A percentile compares a stretch with the other conserved stretches of the same genome.
Evolutionary conservation across 768 basidiomycete species (phyloP).

Genomic region (Kondoa malvinella): DNA sequence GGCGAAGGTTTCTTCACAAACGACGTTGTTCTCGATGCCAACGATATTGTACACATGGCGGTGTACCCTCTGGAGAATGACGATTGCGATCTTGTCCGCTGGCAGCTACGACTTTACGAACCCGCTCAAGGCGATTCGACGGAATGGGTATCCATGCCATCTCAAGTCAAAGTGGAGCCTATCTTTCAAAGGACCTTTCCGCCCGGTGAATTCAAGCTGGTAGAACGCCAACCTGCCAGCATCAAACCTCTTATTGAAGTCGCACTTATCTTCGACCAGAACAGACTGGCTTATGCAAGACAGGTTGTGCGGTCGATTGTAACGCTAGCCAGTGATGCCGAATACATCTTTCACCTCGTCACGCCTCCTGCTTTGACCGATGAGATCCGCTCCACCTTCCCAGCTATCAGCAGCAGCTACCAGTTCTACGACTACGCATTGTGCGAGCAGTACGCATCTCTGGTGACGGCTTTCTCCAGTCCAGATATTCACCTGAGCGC

Average conservation of each 20-base stretch:
- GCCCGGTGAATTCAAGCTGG: neutral
- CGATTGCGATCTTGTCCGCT: conserved; percentile 21
- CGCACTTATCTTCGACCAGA: conserved; percentile 23
- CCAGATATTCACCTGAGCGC: conserved; percentile 20
- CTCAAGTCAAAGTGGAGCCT: neutral
- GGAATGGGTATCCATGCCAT: neutral
- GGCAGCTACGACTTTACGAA: neutral
- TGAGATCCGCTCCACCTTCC: conserved; percentile 14
- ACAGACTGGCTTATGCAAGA: conserved; percentile 19
- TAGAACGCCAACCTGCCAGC: neutral
- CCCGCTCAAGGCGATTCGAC: neutral
- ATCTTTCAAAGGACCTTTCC: neutral
- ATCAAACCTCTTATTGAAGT: conserved; percentile 12
- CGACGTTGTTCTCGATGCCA: conserved; percentile 11
- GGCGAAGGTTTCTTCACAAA: conserved; percentile 10
- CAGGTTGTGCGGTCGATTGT: conserved; percentile 21
- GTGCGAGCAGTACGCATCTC: conserved; percentile 8
- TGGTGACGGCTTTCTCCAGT: conserved; percentile 19
- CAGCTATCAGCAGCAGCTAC: neutral
- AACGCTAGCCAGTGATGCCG: conserved; percentile 12
- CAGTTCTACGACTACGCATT: conserved; percentile 20
- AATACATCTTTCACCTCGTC: conserved; percentile 21
- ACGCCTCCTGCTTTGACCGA: conserved; percentile 11
- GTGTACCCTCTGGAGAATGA: conserved; percentile 18
- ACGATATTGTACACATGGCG: conserved; percentile 9